Percentiles rank a stretch among this genome's conserved stretches.
Conservation (phyloP, 352 stramenopile species). For the Phytopythium cucurbitacearum region DNA sequence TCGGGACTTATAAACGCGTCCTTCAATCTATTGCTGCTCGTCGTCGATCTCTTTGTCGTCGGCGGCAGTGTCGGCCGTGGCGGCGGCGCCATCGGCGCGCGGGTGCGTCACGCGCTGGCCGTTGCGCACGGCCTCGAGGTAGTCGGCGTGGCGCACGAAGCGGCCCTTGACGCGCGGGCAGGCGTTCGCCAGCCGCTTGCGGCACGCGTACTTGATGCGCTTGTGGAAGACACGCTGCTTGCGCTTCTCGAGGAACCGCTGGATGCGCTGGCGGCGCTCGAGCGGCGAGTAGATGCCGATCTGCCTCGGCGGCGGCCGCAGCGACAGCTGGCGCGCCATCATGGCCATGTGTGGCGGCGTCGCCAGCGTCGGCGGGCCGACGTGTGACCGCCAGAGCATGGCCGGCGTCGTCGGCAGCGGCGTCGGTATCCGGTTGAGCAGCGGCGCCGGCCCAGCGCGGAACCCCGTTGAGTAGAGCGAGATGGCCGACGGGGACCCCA, state of each 20-base stretch:
- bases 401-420: no score
- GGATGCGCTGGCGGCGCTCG: constrained; percentile 43
- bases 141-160: constrained; percentile 43
- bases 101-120: constrained; percentile 9
- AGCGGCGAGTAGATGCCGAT: constrained; percentile 65
- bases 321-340: background rate
- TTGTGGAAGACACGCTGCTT: constrained; percentile 69
- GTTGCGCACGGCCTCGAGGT: constrained; percentile 9
- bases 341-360: background rate
- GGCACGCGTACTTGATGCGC: constrained; percentile 69
- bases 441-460: no score
- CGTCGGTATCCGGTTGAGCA: no score
- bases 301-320: constrained; percentile 15
- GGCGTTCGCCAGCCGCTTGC: constrained; percentile 61
- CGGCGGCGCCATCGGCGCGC: background rate
- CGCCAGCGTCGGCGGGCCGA: background rate
- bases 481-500: no score
- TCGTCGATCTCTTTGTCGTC: background rate
- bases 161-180: constrained; percentile 69
- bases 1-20: no score
- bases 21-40: no score
- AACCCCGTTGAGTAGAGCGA: no score
- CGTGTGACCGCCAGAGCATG: no score
- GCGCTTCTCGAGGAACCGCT: constrained; percentile 70
- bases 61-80: background rate